Percentiles rank a stretch among this genome's conserved stretches.
Conservation (phyloP, 1,284 basidiomycete genomes). For the Inonotus hispidus region DNA sequence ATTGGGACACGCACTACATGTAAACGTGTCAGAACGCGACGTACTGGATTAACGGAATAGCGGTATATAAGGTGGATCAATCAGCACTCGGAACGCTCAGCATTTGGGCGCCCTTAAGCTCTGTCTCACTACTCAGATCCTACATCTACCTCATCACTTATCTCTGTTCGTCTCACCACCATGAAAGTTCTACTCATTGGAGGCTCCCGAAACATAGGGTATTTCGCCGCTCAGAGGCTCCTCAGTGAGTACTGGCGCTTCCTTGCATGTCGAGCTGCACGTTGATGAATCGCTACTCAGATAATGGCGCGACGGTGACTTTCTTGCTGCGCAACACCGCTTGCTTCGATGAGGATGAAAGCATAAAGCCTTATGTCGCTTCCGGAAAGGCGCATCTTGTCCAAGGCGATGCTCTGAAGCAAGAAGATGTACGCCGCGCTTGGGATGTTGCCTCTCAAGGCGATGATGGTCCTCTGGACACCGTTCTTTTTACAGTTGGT, state of each 20-base stretch:
- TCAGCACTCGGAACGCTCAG: no score
- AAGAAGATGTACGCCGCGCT: constrained; percentile 38
- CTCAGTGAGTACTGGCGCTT: constrained; percentile 37
- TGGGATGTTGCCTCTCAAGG: constrained; percentile 38
- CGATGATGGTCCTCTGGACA: constrained; percentile 31
- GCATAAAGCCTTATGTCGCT: constrained; percentile 37
- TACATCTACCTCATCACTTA: neutral
- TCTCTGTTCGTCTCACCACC: neutral
- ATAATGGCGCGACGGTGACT: constrained; percentile 44
- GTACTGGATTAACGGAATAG: no score
- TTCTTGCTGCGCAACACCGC: constrained; percentile 42
- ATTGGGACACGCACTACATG: no score
- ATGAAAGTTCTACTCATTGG: constrained; percentile 48
- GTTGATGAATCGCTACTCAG: constrained; percentile 23
- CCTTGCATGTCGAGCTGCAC: neutral
- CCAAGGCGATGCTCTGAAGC: constrained; percentile 45
- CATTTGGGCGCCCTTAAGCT: no score
- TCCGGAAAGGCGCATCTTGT: constrained; percentile 41
- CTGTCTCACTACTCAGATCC: no score
- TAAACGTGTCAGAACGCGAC: no score
- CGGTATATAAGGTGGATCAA: no score
- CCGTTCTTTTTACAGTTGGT: constrained; percentile 49
- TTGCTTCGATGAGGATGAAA: constrained; percentile 41
- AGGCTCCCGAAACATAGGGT: constrained; percentile 61
- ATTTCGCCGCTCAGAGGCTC: constrained; percentile 44